Base-by-base conservation (phyloP, 768 basidiomycete species). In the Mycena albidolilacea region DNA sequence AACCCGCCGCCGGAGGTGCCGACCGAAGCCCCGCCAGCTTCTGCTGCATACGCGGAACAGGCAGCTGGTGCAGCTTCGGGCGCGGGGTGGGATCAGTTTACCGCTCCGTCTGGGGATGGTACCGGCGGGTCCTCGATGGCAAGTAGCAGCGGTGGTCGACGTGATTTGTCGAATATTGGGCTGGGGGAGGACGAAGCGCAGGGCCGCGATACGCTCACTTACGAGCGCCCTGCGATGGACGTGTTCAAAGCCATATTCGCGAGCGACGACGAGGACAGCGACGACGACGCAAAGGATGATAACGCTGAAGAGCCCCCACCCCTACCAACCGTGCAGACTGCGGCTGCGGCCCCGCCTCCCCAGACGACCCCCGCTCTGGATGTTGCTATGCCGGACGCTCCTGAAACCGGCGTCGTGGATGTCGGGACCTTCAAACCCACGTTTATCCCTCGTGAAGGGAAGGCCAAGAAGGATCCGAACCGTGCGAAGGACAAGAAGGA, bases 191-290 rank as follows among this genome's bases (percentile, higher is more conserved):
- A 98, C 78, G 96, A 97, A 52, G 89, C 87, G 38, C 97, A 98
- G 79, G 97, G 96, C 0, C 83, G 88, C 46, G 96, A 97, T 78
- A 96, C 91, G 7, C 85, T 98, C 74, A 97, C 94, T 0, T 97
- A 98, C 80, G 87, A 94, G 77, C 89, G 94, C 48, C 97, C 98
- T 2, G 85, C 91, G 7, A 95, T 96, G 88, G 94, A 96, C 78
- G 91, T 99, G 55, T 99, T 99, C 87, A 98, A 97, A 80, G 97
- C 97, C 4, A 98, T 99, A 72, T 99, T 99, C 80, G 97, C 96
- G 12, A 96, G 95, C 82, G 95, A 96, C 72, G 95, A 96, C 57
- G 96, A 97, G 77, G 94, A 95, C 44, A 92, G 91, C 19, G 94
- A 91, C 10, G 91, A 91, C 3, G 95, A 96, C 5, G 87, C 86